Evolutionary conservation across 768 basidiomycete species (phyloP), one percentile per base, ranked within the genome.

Genomic region (Filobasidium floriforme): DNA sequence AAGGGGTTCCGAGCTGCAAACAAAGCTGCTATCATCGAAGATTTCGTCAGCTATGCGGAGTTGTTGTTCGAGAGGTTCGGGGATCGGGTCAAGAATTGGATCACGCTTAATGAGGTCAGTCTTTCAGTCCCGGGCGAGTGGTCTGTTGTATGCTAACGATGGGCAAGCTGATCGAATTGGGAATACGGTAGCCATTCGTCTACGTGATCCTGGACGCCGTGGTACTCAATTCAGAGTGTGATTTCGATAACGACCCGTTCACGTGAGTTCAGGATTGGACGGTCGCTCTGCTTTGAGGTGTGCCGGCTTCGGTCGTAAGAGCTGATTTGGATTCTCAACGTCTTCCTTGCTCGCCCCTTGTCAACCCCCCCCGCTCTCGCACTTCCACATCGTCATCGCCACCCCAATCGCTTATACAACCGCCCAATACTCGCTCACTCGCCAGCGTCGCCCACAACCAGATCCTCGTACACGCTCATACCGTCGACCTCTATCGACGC

Each of bases 401-500:
- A n/a, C n/a, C n/a, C n/a, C n/a, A n/a, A n/a, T n/a, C n/a, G n/a
- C n/a, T n/a, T n/a, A n/a, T n/a, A n/a, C n/a, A n/a, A n/a, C n/a
- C n/a, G n/a, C n/a, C n/a, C 32, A 3, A 37, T 9, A 9, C 32
- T 37, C 32, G 24, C 24, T 59, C 19, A 22, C 55, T 24, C 32
- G 7, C 6, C 14, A 60, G 22, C 55, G 65, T 59, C 62, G 55
- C 49, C 60, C 87, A 88, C 75, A 82, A 79, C 71, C 76, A 88
- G 62, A 85, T 89, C 49, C 80, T 89, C 26, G 81, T 88, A 0
- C 89, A 89, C 70, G 88, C 87, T 0, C 73, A 83, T 67, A 85
- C 86, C 19, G 84, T 84, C 54, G 85, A 88, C 72, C 70, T 85
- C 15, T 89, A 89, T 72, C 84, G 86, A 29, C 82, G 85, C 26